Evolutionary conservation across 2,329 filamentous ascomycete genomes (phyloP).

Genomic region (Purpureocillium takamizusanense): DNA sequence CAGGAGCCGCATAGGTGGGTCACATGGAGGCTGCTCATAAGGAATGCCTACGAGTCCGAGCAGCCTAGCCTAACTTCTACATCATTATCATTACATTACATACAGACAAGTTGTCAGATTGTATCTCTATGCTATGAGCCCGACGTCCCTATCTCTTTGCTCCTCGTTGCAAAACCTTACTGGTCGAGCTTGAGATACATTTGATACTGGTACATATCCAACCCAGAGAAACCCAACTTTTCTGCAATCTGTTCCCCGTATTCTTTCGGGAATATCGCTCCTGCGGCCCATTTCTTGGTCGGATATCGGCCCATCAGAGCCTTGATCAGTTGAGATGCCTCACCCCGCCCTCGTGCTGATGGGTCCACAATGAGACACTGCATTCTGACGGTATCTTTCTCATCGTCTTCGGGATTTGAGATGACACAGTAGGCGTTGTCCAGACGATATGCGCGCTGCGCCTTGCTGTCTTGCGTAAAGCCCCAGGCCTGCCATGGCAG

Average conservation of each 20-base stretch:
- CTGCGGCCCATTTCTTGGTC: constrained; percentile 7
- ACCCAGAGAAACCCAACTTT: too few species aligned
- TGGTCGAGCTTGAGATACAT: not conserved
- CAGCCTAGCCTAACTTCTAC: too few species aligned
- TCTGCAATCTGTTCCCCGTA: too few species aligned
- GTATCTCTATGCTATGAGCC: too few species aligned
- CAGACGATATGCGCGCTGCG: constrained; percentile 7
- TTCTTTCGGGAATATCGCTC: constrained; percentile 4
- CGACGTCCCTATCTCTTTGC: too few species aligned
- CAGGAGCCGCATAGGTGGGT: too few species aligned
- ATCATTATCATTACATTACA: too few species aligned
- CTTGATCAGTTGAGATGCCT: constrained; percentile 8
- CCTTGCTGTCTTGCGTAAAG: not conserved
- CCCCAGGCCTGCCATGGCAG: constrained; percentile 11
- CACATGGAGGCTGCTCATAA: too few species aligned
- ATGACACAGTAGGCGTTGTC: constrained; percentile 11
- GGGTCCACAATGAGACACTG: constrained; percentile 9
- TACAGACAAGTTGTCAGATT: too few species aligned
- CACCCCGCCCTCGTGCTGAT: constrained; percentile 8
- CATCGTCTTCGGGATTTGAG: constrained; percentile 8
- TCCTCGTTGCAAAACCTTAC: too few species aligned
- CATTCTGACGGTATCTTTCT: constrained; percentile 6
- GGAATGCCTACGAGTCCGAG: too few species aligned
- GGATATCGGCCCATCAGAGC: constrained; percentile 10
- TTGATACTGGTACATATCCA: not conserved